Evolutionary conservation across 805 yeast species (phyloP).

Genomic region (Priceomyces haplophilus): DNA sequence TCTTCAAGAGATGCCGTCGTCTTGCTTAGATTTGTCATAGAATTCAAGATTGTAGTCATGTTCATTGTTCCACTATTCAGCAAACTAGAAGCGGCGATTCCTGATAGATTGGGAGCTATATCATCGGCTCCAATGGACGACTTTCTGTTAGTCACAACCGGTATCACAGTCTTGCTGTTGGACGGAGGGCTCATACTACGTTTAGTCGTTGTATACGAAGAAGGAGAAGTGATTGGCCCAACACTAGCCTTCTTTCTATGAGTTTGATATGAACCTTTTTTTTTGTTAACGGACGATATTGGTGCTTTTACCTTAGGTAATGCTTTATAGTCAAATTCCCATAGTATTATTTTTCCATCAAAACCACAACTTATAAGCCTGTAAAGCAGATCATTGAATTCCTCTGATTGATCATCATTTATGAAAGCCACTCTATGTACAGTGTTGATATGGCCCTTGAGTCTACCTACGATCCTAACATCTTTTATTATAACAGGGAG

Average conservation of each 20-base stretch:
- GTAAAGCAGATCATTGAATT: constrained; percentile 20
- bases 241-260: constrained; percentile 7
- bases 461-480: constrained; percentile 32
- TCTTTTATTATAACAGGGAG: constrained; percentile 39
- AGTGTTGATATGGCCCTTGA: constrained; percentile 41
- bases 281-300: constrained; percentile 1
- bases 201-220: constrained; percentile 7
- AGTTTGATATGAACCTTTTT: constrained; percentile 5
- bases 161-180: not conserved
- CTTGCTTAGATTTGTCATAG: constrained; percentile 2
- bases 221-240: constrained; percentile 4
- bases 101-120: not conserved
- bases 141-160: constrained; percentile 2
- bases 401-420: constrained; percentile 10
- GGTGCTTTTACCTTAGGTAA: constrained; percentile 32
- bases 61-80: constrained; percentile 14
- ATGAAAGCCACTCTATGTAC: constrained; percentile 30
- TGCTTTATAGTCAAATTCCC: constrained; percentile 45
- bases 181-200: constrained; percentile 1
- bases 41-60: constrained; percentile 22
- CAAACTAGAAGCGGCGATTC: constrained; percentile 2
- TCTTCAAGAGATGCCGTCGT: constrained; percentile 7
- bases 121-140: constrained; percentile 6
- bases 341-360: constrained; percentile 39
- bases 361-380: constrained; percentile 36